Conservation (phyloP, 2,329 filamentous ascomycete genomes). For the Aschersonia sp. region DNA sequence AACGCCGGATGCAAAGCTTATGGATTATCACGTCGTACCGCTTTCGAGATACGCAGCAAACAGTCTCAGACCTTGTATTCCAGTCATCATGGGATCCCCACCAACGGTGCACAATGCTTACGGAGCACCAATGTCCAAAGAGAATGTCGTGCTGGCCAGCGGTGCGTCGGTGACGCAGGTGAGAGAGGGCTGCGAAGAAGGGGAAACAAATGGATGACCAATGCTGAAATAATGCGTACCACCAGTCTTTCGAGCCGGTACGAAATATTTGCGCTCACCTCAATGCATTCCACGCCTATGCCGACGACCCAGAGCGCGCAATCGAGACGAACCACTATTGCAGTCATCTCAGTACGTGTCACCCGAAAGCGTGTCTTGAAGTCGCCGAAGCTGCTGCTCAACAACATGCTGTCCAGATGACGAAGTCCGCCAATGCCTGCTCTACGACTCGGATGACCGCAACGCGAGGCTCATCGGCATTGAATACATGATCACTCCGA, state of each 20-base stretch:
- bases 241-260: constrained; percentile 51
- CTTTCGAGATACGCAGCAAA: not conserved
- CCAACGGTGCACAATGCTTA: constrained; percentile 9
- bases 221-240: not conserved
- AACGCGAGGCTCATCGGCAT: constrained; percentile 66
- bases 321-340: constrained; percentile 43
- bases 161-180: constrained; percentile 46
- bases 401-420: constrained; percentile 9
- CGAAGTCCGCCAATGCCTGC: constrained; percentile 72
- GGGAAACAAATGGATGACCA: not conserved
- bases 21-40: not conserved
- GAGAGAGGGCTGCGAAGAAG: constrained; percentile 1
- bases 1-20: too few relatives aligned
- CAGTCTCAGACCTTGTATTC: not conserved
- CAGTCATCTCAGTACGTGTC: constrained; percentile 44
- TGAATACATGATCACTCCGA: constrained; percentile 73
- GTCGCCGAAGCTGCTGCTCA: constrained; percentile 21
- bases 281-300: constrained; percentile 78
- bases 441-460: constrained; percentile 59
- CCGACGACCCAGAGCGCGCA: constrained; percentile 50
- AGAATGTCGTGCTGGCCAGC: constrained; percentile 45
- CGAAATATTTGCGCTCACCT: constrained; percentile 70
- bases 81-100: not conserved
- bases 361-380: not conserved
- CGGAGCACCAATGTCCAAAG: constrained; percentile 35